Conservation (phyloP, 2,329 filamentous ascomycete genomes). For the Boeremia lycopersici region DNA sequence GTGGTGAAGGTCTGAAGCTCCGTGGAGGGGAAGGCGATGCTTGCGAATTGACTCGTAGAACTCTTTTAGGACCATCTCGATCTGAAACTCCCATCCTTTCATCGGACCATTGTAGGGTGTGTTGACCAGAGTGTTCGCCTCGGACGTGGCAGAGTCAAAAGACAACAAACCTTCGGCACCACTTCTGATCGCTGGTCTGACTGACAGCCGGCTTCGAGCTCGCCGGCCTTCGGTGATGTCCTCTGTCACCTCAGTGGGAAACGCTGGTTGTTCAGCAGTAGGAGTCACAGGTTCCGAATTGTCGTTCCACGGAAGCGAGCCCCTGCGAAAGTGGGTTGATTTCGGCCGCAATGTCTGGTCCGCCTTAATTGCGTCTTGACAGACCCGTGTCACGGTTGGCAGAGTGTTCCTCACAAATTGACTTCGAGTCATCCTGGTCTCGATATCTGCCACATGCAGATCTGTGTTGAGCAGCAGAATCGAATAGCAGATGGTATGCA, state of each 20-base stretch:
- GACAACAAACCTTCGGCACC: slow-evolving; percentile 44
- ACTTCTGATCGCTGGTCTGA: slow-evolving; percentile 47
- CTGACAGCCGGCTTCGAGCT: slow-evolving; percentile 50
- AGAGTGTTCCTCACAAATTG: slow-evolving; percentile 98
- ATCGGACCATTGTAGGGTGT: slow-evolving; percentile 74
- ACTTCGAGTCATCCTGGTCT: slow-evolving; percentile 91
- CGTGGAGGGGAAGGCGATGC: slow-evolving; percentile 84
- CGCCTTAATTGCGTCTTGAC: slow-evolving; percentile 67
- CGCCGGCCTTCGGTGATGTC: slow-evolving; percentile 46
- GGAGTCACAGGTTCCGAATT: slow-evolving; percentile 45
- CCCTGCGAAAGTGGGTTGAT: slow-evolving; percentile 41
- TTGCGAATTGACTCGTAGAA: slow-evolving; percentile 91
- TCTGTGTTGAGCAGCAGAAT: slow-evolving; percentile 95
- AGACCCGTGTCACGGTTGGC: slow-evolving; percentile 79
- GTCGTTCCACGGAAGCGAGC: slow-evolving; percentile 45
- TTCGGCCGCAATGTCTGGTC: slow-evolving; percentile 45
- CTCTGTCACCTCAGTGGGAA: slow-evolving; percentile 36
- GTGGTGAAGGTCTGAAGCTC: slow-evolving; percentile 62
- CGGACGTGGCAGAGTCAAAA: slow-evolving; percentile 48
- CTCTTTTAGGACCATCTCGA: slow-evolving; percentile 89
- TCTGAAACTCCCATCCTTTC: slow-evolving; percentile 83
- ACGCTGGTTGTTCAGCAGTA: slow-evolving; percentile 32
- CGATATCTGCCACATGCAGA: slow-evolving; percentile 91
- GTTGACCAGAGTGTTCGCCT: slow-evolving; percentile 79
- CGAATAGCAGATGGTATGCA: slow-evolving; percentile 97